A percentile compares a stretch with the other conserved stretches of the same genome.
Conservation (phyloP, 257 asterid species). For the Mentha longifolia region DNA sequence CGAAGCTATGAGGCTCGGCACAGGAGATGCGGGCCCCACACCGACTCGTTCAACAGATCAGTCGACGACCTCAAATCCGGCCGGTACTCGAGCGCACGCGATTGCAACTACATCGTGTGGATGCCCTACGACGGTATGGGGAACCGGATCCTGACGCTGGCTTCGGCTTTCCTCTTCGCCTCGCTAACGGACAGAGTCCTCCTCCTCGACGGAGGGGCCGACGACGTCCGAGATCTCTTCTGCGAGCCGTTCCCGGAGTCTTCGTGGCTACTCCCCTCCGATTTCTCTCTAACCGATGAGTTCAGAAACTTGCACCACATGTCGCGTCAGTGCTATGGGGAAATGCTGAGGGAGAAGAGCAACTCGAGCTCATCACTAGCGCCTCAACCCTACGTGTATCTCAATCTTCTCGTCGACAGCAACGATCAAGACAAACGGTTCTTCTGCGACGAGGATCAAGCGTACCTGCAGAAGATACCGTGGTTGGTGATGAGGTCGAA, state of each 20-base stretch:
- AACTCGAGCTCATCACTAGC: neutral
- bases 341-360: neutral
- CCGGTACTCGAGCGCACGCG: constrained; percentile 15
- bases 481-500: neutral
- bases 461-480: neutral
- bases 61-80: constrained; percentile 50
- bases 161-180: constrained; percentile 73
- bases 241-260: constrained; percentile 64
- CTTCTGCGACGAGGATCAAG: constrained; percentile 3
- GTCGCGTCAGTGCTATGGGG: neutral
- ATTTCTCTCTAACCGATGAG: neutral
- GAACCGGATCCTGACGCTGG: constrained; percentile 10
- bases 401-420: neutral
- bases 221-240: constrained; percentile 64
- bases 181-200: constrained; percentile 70
- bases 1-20: constrained; percentile 72
- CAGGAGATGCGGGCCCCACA: constrained; percentile 68
- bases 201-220: constrained; percentile 55
- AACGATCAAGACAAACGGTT: neutral
- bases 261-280: neutral
- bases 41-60: constrained; percentile 54
- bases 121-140: neutral
- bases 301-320: neutral
- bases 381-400: neutral
- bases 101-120: neutral